These are phyloP conservation scores for Letharia columbiana DNA, from an alignment of 495 filamentous ascomycete species.

Conservation along the genomic window DNA sequence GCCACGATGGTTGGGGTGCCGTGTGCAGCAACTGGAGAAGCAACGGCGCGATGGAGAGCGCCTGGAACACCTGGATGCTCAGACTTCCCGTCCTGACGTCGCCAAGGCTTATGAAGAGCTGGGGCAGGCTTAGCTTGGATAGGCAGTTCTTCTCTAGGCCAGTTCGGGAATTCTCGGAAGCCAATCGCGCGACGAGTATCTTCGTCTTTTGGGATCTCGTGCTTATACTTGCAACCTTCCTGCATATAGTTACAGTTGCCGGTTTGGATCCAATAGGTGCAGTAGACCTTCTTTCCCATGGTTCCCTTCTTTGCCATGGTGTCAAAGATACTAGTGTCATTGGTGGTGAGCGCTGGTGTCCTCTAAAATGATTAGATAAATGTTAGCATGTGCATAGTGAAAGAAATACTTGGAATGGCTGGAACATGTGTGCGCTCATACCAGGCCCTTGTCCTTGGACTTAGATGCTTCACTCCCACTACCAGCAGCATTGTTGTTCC, in stretches of 20 bases:
- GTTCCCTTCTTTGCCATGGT: constrained; percentile 7
- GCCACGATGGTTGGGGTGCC: background rate
- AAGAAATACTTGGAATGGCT: background rate
- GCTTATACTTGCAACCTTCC: constrained; percentile 77
- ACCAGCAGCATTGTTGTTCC: background rate
- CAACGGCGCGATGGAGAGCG: background rate
- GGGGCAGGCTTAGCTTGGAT: background rate
- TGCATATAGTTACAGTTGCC: constrained; percentile 78
- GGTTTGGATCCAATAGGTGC: constrained; percentile 79
- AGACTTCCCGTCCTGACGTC: constrained; percentile 8
- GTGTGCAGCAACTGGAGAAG: background rate
- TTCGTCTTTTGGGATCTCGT: constrained; percentile 66
- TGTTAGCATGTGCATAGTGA: background rate
- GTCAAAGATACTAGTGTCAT: background rate
- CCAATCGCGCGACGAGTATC: constrained; percentile 56
- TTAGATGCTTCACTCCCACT: background rate
- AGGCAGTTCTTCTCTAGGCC: constrained; percentile 41
- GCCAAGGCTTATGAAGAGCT: constrained; percentile 8
- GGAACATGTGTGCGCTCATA: background rate
- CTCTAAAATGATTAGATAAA: background rate
- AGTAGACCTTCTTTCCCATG: constrained; percentile 59
- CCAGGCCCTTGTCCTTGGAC: background rate
- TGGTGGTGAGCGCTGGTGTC: background rate
- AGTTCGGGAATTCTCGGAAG: constrained; percentile 45
- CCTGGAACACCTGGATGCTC: background rate